Base-by-base conservation (phyloP, 129 eudicot species). In the Artemisia argyi region DNA sequence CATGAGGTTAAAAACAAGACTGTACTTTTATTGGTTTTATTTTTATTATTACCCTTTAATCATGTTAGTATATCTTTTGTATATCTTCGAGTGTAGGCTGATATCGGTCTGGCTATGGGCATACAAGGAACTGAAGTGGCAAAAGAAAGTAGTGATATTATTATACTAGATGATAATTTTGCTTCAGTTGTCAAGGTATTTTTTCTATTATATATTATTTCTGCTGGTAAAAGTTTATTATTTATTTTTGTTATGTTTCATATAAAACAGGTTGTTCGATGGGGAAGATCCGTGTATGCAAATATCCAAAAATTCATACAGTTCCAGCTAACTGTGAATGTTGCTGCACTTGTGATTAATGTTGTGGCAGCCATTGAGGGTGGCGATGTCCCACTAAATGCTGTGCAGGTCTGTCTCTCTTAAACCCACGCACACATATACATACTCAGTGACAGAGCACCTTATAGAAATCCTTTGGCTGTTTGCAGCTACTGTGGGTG, bases 31-130 rank as follows among this genome's bases (percentile, higher is more conserved):
- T 68, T 68, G 22, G 50, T 71, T 12, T 28, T n/a, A 4, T 18
- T 13, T 24, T 35, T 19, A n/a, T 20, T 46, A 13, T 61, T 32
- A 53, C 48, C 15, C 16, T 62, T 46, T 6, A 1, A 15, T 11
- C 18, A 54, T 22, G 18, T 66, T 12, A 62, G 71, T 64, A 11
- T 51, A 19, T 8, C 11, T 67, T 87, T 76, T 49, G 30, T 12
- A 17, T 81, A 28, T 58, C 12, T 55, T 56, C 26, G 67, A 71
- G 6, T 78, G 61, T 76, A 92, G 97, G 97, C 97, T 80, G 97
- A 92, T 76, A 88, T 92, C 73, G 97, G 97, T 72, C 97, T 92
- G 69, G 93, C 97, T 20, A 92, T 92, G 97, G 97, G 97, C 46
- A 92, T 92, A 60, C 85, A 81, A 80, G 97, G 97, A 71, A 92